Conservation (phyloP, 2,329 filamentous ascomycete species). For the Stachybotrys elegans region DNA sequence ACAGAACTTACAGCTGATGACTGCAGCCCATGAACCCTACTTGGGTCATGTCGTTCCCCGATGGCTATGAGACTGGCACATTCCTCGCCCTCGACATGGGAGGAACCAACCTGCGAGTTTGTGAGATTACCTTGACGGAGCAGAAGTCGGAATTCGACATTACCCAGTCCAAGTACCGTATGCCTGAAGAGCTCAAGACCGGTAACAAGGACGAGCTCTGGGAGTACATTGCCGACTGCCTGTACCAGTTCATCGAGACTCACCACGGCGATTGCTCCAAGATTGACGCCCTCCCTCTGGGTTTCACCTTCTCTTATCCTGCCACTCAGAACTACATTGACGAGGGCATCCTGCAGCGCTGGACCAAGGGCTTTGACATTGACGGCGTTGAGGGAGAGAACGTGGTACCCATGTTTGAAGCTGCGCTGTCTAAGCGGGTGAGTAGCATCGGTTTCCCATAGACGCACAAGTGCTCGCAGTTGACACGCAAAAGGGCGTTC, state of each 20-base stretch:
- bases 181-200: constrained; percentile 89
- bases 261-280: constrained; percentile 66
- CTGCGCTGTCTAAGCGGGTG: constrained; percentile 59
- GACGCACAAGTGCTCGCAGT: constrained; percentile 10
- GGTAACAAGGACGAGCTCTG: constrained; percentile 81
- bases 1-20: constrained; percentile 12
- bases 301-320: constrained; percentile 95
- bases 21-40: constrained; percentile 91
- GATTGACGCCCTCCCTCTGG: constrained; percentile 66
- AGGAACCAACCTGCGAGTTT: constrained; percentile 91
- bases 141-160: constrained; percentile 89
- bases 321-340: constrained; percentile 92
- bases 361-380: constrained; percentile 98
- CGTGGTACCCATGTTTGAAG: constrained; percentile 83
- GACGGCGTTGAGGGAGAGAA: constrained; percentile 85
- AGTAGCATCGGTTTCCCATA: constrained; percentile 3
- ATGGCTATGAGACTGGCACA: constrained; percentile 80
- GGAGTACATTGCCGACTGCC: constrained; percentile 91
- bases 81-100: constrained; percentile 93
- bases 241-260: constrained; percentile 83
- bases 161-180: constrained; percentile 91
- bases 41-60: constrained; percentile 88
- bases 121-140: constrained; percentile 83
- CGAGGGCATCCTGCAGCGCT: constrained; percentile 85
- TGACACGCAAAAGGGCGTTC: constrained; percentile 72